Base-by-base conservation (phyloP, 2,329 filamentous ascomycete species). In the Microcera coccophila region DNA sequence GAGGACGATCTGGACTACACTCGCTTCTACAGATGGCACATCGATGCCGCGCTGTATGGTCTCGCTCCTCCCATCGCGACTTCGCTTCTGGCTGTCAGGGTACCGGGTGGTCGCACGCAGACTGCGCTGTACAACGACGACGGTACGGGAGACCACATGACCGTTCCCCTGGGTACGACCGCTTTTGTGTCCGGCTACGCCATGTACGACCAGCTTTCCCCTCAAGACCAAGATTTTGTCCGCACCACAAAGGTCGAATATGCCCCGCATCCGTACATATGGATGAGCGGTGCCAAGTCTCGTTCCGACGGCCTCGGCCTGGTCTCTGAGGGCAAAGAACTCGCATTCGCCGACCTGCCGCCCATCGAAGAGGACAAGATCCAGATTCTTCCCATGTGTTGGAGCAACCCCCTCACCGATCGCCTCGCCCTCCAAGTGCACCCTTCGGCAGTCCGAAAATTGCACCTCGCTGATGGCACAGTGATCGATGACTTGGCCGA, bases 241-340 rank as follows among this genome's bases (percentile, higher is more conserved):
- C 75, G 81, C 38, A 78, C 72, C 4, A 84, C 83, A 16, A 78
- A 73, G 44, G 76, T 88, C 35, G 84, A 90, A 64, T 90, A 90
- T 59, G 85, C 85, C 0, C 75, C 86, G 3, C 86, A 90, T 54
- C 86, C 86, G 4, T 90, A 90, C 63, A 79, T 90, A 48, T 91
- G 86, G 86, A 90, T 90, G 84, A 81, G 75, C 44, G 62, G 71
- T 18, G 83, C 85, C 35, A 79, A 78, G 54, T 82, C 84, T 29
- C 78, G 78, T 14, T 70, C 83, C 5, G 79, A 81, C 38, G 87
- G 86, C 0, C 75, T 90, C 0, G 87, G 86, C n/a, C 66, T 90
- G 43, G 68, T 84, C 19, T 84, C 81, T 1, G 80, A 87, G 44
- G 76, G 71, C 36, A 73, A 74, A 24, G 86, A 90, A 56, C 69